Evolutionary conservation across 164 flowering plant genomes (phyloP).

Genomic region (Dillenia suffruticosa): DNA sequence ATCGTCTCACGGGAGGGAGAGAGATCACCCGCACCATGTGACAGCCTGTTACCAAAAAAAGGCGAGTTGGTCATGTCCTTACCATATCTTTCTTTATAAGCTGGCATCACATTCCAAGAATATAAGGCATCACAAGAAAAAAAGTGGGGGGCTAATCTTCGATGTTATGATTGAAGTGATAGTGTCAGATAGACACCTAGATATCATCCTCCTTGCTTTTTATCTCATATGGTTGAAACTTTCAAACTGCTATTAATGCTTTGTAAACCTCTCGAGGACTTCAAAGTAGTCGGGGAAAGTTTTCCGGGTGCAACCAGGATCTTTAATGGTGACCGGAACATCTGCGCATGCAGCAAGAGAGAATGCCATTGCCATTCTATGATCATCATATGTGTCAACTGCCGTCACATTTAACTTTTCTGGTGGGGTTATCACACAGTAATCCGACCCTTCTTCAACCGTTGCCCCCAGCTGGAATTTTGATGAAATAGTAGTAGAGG

Average conservation of each 20-base stretch:
- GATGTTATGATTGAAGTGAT: background rate
- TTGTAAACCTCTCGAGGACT: slow-evolving; percentile 62
- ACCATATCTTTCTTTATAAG: slow-evolving; percentile 1
- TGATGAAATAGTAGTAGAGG: background rate
- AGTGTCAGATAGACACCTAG: background rate
- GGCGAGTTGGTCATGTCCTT: slow-evolving; percentile 11
- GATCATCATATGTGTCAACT: slow-evolving; percentile 95
- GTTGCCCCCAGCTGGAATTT: slow-evolving; percentile 75
- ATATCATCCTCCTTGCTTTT: no score
- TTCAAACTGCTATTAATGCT: slow-evolving; percentile 33
- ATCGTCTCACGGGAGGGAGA: slow-evolving; percentile 6
- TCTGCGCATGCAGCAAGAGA: slow-evolving; percentile 96
- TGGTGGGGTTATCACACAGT: slow-evolving; percentile 93
- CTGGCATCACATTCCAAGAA: slow-evolving; percentile 24
- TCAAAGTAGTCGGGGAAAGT: slow-evolving; percentile 98
- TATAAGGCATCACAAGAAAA: slow-evolving; percentile 4
- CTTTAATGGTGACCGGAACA: slow-evolving; percentile 91
- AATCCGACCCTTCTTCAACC: slow-evolving; percentile 97
- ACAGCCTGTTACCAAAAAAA: slow-evolving; percentile 9
- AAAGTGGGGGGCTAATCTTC: background rate
- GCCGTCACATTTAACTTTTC: slow-evolving; percentile 77
- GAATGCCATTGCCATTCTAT: slow-evolving; percentile 99
- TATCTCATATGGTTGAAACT: no score
- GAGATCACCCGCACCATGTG: slow-evolving; percentile 25
- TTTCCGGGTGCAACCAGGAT: slow-evolving; percentile 93